These are phyloP conservation scores for Phytophthora citrophthora DNA, from an alignment of 352 stramenopile genomes.

Conservation along the genomic window DNA sequence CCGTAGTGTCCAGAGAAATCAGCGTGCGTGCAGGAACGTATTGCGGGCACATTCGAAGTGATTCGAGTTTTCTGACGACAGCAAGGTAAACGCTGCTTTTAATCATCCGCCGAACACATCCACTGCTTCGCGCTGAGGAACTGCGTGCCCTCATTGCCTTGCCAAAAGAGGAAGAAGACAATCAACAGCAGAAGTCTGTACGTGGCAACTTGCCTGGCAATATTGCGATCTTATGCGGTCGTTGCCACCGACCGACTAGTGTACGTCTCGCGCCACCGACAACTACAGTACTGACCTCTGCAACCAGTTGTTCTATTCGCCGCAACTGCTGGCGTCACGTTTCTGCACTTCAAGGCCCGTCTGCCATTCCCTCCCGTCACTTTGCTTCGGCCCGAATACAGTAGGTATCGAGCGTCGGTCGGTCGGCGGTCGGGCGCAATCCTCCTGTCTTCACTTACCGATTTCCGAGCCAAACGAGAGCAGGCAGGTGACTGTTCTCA, in stretches of 20 bases:
- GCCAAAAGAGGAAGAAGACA: background rate
- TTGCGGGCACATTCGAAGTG: too few relatives aligned
- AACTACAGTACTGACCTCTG: background rate
- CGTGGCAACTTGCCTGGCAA: too few relatives aligned
- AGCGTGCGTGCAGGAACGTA: slow-evolving; percentile 4
- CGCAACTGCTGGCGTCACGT: slow-evolving; percentile 19
- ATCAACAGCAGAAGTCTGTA: too few relatives aligned
- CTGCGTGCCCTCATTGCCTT: background rate
- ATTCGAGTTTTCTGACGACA: too few relatives aligned
- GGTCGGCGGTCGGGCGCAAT: slow-evolving; percentile 6
- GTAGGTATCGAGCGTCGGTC: slow-evolving; percentile 3
- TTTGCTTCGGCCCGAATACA: slow-evolving; percentile 7
- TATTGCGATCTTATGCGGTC: background rate
- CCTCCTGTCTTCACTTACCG: slow-evolving; percentile 11
- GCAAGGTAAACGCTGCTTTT: too few relatives aligned
- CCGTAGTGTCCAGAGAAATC: slow-evolving; percentile 4
- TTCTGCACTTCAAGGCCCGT: background rate
- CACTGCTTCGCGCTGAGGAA: background rate
- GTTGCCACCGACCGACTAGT: slow-evolving; percentile 5
- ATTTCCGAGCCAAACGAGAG: background rate
- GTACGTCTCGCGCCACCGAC: slow-evolving; percentile 1
- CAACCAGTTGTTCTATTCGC: slow-evolving; percentile 14
- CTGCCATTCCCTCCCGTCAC: slow-evolving; percentile 2
- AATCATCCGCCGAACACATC: too few relatives aligned
- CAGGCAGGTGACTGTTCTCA: background rate